phyloP scores from a whole-genome alignment of 106 monocot species.

The Cymbidium sinense region DNA sequence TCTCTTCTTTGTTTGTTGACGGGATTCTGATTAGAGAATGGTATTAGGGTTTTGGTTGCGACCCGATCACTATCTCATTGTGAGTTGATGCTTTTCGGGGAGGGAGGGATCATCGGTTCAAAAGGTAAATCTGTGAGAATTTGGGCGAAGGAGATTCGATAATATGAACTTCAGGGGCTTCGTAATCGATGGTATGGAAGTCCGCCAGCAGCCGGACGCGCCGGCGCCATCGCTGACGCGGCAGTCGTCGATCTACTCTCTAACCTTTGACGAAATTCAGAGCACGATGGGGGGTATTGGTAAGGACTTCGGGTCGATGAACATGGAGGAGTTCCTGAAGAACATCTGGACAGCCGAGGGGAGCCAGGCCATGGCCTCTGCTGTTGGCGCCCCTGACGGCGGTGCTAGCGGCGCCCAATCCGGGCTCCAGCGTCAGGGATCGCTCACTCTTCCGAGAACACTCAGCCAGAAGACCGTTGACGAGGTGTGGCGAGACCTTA shows the following conservation, averaged over 20 bases:
- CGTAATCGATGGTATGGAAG: slow-evolving; percentile 4
- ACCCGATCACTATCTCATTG: background rate
- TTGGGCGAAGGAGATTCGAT: background rate
- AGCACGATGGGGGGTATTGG: slow-evolving; percentile 38
- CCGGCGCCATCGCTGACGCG: slow-evolving; percentile 18
- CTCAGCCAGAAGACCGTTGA: slow-evolving; percentile 69
- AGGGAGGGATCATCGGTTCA: background rate
- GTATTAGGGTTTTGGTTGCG: background rate
- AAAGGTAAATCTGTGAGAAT: too few species aligned
- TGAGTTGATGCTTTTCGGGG: background rate
- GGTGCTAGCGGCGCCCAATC: background rate
- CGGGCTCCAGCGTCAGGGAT: slow-evolving; percentile 63
- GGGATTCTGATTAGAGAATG: background rate
- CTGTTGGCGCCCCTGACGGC: slow-evolving; percentile 7
- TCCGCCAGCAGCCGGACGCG: background rate
- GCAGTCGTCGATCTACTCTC: slow-evolving; percentile 59
- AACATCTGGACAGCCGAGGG: slow-evolving; percentile 82
- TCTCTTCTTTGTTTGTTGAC: background rate
- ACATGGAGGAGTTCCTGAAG: slow-evolving; percentile 82
- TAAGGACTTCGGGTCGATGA: slow-evolving; percentile 87
- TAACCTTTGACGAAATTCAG: slow-evolving; percentile 80
- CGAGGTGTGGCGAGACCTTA: slow-evolving; percentile 53
- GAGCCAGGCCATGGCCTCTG: slow-evolving; percentile 51
- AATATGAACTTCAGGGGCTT: slow-evolving; percentile 17
- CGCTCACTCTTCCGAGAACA: slow-evolving; percentile 61